Evolutionary conservation across 2,329 filamentous ascomycete genomes (phyloP).

Genomic region (Neodidymelliopsis sp.): DNA sequence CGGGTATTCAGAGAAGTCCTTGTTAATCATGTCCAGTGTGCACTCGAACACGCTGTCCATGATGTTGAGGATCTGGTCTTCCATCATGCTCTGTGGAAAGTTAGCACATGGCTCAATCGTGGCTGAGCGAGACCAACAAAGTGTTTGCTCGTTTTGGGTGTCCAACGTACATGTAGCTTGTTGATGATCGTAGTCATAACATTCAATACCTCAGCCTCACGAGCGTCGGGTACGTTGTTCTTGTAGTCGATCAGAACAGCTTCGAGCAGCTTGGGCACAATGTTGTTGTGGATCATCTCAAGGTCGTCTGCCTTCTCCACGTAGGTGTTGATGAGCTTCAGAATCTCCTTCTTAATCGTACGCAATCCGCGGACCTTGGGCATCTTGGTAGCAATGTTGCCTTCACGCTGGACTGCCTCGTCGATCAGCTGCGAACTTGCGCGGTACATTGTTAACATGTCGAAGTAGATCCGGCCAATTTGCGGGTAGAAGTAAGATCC

Average conservation of each 20-base stretch:
- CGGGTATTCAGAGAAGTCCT: slow-evolving; percentile 98
- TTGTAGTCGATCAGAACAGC: slow-evolving; percentile 96
- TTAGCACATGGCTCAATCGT: slow-evolving; percentile 27
- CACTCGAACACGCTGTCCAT: slow-evolving; percentile 99
- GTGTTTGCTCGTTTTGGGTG: slow-evolving; percentile 59
- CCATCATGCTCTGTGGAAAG: slow-evolving; percentile 79
- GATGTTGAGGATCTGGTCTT: slow-evolving; percentile 95
- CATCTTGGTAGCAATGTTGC: slow-evolving; percentile 94
- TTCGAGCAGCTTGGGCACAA: slow-evolving; percentile 94
- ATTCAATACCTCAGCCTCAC: slow-evolving; percentile 94
- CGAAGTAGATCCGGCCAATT: slow-evolving; percentile 95
- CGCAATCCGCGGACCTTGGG: slow-evolving; percentile 92
- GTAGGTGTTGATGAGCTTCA: slow-evolving; percentile 98
- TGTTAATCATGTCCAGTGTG: slow-evolving; percentile 99
- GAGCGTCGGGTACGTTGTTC: slow-evolving; percentile 92
- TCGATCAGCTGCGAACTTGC: slow-evolving; percentile 97
- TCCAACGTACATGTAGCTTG: slow-evolving; percentile 87
- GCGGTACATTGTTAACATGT: slow-evolving; percentile 99
- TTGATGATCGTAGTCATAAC: slow-evolving; percentile 98
- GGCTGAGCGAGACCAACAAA: slow-evolving; percentile 49
- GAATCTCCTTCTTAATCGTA: slow-evolving; percentile 98
- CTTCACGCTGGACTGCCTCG: slow-evolving; percentile 86
- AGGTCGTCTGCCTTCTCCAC: slow-evolving; percentile 97
- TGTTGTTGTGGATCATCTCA: slow-evolving; percentile 89
- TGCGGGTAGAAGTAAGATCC: slow-evolving; percentile 98